Conservation (phyloP, 1,139 yeast species). For the Suhomyces taliae region DNA sequence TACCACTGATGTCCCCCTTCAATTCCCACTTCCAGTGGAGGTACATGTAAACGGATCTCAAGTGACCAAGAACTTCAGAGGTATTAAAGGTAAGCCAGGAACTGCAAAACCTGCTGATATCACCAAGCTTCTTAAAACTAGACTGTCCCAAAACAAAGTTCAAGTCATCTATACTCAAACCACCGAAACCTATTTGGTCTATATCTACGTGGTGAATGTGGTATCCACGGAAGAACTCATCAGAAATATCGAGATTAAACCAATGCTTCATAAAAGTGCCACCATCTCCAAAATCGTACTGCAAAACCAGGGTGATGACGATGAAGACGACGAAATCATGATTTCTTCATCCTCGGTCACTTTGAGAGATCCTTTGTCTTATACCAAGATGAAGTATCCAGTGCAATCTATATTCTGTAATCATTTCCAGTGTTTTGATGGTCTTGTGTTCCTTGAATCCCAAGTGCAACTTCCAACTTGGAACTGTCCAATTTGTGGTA, state of each 20-base stretch:
- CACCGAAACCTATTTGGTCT: slow-evolving; percentile 43
- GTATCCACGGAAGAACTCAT: slow-evolving; percentile 38
- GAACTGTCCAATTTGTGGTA: slow-evolving; percentile 68
- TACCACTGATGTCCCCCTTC: slow-evolving; percentile 41
- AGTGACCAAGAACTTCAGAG: slow-evolving; percentile 53
- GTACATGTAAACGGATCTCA: slow-evolving; percentile 48
- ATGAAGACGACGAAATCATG: slow-evolving; percentile 47
- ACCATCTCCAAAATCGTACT: slow-evolving; percentile 42
- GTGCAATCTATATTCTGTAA: slow-evolving; percentile 58
- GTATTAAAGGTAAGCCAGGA: slow-evolving; percentile 61
- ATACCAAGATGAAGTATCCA: slow-evolving; percentile 60
- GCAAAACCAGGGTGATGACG: slow-evolving; percentile 29
- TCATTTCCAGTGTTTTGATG: slow-evolving; percentile 77
- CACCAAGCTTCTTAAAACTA: slow-evolving; percentile 39
- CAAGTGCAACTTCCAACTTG: slow-evolving; percentile 66
- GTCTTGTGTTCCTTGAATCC: slow-evolving; percentile 54
- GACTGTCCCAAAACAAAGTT: slow-evolving; percentile 38
- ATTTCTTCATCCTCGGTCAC: slow-evolving; percentile 58
- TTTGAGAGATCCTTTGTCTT: slow-evolving; percentile 65
- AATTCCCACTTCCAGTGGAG: slow-evolving; percentile 61
- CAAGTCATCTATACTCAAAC: slow-evolving; percentile 56
- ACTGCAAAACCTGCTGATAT: slow-evolving; percentile 69
- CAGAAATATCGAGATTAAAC: slow-evolving; percentile 28
- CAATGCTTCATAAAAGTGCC: slow-evolving; percentile 48
- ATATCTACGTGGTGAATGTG: slow-evolving; percentile 54